Evolutionary conservation across 176 grass and related monocot species (phyloP).

Genomic region (Aegilops sharonensis): DNA sequence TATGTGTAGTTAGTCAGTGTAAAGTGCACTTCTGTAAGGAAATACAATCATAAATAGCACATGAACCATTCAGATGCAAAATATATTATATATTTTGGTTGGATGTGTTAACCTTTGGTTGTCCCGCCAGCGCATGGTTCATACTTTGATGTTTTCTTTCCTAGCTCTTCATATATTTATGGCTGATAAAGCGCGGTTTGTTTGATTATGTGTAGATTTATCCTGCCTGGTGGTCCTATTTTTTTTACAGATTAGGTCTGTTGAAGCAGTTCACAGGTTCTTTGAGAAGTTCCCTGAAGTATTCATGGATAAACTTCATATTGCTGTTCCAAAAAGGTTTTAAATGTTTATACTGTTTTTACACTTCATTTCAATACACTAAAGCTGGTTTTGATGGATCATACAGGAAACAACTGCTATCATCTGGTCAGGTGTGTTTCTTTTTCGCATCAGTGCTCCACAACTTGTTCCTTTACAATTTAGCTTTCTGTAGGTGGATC

Average conservation of each 20-base stretch:
- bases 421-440: slow-evolving; percentile 59
- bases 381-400: slow-evolving; percentile 36
- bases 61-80: neutral
- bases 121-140: neutral
- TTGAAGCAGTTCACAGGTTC: slow-evolving; percentile 77
- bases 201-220: slow-evolving; percentile 22
- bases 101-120: slow-evolving; percentile 16
- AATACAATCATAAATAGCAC: neutral
- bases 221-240: neutral
- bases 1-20: neutral
- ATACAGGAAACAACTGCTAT: slow-evolving; percentile 68
- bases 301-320: slow-evolving; percentile 88
- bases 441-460: neutral
- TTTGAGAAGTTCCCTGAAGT: slow-evolving; percentile 92
- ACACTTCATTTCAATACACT: slow-evolving; percentile 22
- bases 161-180: slow-evolving; percentile 8
- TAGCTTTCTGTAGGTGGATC: neutral
- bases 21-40: neutral
- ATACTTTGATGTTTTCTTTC: neutral
- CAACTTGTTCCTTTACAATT: neutral
- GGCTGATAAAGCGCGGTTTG: neutral
- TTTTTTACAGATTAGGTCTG: slow-evolving; percentile 77
- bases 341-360: slow-evolving; percentile 23
- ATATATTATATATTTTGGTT: slow-evolving; percentile 12
- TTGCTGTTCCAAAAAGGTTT: slow-evolving; percentile 67